A percentile compares a stretch with the other conserved stretches of the same genome.
Conservation (phyloP, 2,329 filamentous ascomycete species). For the Dactylellina sp. region DNA sequence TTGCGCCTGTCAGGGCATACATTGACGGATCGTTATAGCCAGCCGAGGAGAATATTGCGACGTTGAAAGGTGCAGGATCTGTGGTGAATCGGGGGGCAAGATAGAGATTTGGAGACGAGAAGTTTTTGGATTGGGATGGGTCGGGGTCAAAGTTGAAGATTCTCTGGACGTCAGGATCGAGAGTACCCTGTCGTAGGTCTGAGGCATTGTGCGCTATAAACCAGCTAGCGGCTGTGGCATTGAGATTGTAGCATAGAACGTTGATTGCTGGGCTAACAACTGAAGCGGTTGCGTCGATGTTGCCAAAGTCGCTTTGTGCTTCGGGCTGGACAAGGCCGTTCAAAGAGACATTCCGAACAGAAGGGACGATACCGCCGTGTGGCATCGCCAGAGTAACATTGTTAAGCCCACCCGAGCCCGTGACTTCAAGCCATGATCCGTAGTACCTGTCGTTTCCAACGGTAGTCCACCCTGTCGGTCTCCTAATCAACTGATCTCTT, state of each 20-base stretch:
- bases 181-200: conserved; percentile 59
- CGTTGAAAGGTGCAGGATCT: conserved; percentile 73
- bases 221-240: conserved; percentile 31
- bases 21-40: conserved; percentile 68
- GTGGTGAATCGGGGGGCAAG: conserved; percentile 63
- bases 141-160: conserved; percentile 63
- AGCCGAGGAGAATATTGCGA: conserved; percentile 70
- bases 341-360: conserved; percentile 71
- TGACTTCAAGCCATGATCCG: conserved; percentile 63
- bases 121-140: conserved; percentile 68
- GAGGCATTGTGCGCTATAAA: conserved; percentile 58
- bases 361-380: conserved; percentile 74
- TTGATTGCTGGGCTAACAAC: conserved; percentile 78
- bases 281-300: conserved; percentile 75
- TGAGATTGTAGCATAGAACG: conserved; percentile 78
- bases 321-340: conserved; percentile 79
- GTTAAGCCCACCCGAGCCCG: conserved; percentile 69
- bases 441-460: conserved; percentile 67
- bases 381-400: conserved; percentile 83
- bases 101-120: conserved; percentile 77
- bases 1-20: conserved; percentile 73
- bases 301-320: conserved; percentile 74
- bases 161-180: conserved; percentile 59
- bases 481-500: conserved; percentile 23
- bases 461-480: conserved; percentile 60